Evolutionary conservation across 1,284 basidiomycete species (phyloP), one percentile per base, ranked within the genome.

Genomic region (Tilletia walkeri): DNA sequence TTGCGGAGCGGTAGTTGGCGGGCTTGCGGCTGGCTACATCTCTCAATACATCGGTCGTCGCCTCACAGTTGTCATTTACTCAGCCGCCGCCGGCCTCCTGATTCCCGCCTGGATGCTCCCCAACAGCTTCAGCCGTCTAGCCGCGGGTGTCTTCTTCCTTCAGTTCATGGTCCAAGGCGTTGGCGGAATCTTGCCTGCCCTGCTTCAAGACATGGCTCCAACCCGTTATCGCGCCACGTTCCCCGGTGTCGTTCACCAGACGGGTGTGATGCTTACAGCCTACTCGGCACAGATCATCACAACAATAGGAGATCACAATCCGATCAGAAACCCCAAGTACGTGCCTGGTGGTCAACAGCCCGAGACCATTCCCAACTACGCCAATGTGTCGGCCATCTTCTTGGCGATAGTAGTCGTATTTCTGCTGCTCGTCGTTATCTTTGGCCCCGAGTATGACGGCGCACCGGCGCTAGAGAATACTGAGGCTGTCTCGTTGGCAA

Each of bases 211-310:
- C 84, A 90, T 95, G 85, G 91, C 92, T 0, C 93, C 94, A 0
- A 89, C 94, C 0, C 93, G 92, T 0, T 97, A 95, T 88, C 88
- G 95, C 68, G 93, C 94, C 7, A 92, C 92, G 0, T 97, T 95
- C 87, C 91, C 91, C 24, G 95, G 95, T 75, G 88, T 95, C 0
- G 90, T 91, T 0, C 97, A 95, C 85, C 94, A 96, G 70, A 75
- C 84, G 49, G 84, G 84, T 70, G 85, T 84, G 77, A 95, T 95
- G 91, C 89, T 95, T 7, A 93, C 91, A 0, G 89, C 90, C 0
- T 92, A 92, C 0, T 91, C 92, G 3, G 89, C 93, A 0, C 93
- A 96, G 83, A 95, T 97, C 77, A 94, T 97, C 88, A 89, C 94
- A 1, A 89, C 89, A 86, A 86, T 86, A 0, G 87, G 87, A 2